A percentile compares a stretch with the other conserved stretches of the same genome.
Evolutionary conservation across 2,329 filamentous ascomycete species (phyloP).

Genomic region (Alternaria arborescens): DNA sequence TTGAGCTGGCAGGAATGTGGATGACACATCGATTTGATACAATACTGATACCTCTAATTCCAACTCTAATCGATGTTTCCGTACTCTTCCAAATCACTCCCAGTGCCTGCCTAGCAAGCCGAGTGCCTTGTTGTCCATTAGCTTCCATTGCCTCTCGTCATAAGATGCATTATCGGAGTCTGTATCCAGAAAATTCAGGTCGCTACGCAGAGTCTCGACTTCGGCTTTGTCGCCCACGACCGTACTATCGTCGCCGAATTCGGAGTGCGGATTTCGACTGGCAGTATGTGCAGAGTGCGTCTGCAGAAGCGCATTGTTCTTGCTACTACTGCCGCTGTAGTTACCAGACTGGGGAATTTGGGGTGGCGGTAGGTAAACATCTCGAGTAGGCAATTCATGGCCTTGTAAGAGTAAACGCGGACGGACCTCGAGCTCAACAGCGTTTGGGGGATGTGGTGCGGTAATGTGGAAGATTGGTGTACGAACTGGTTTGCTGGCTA

Average conservation of each 20-base stretch:
- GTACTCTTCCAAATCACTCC: not conserved
- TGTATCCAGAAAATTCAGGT: not conserved
- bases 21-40: not conserved
- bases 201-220: not conserved
- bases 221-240: not conserved
- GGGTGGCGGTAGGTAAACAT: not conserved
- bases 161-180: not conserved
- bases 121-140: not conserved
- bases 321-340: not conserved
- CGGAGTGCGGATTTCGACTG: not conserved
- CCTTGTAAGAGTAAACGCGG: not conserved
- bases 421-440: not conserved
- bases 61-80: not conserved
- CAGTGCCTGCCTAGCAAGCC: constrained; percentile 1
- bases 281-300: not conserved
- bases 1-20: not conserved
- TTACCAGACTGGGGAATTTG: not conserved
- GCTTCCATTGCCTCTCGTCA: not conserved
- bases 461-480: not conserved
- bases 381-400: not conserved
- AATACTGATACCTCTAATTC: not conserved
- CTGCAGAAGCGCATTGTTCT: not conserved
- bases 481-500: not conserved
- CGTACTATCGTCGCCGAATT: not conserved
- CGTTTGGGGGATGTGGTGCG: not conserved